A percentile compares a stretch with the other conserved stretches of the same genome.
These are phyloP conservation scores for Auricularia sp. DNA, from an alignment of 768 basidiomycete genomes.

Conservation along the genomic window DNA sequence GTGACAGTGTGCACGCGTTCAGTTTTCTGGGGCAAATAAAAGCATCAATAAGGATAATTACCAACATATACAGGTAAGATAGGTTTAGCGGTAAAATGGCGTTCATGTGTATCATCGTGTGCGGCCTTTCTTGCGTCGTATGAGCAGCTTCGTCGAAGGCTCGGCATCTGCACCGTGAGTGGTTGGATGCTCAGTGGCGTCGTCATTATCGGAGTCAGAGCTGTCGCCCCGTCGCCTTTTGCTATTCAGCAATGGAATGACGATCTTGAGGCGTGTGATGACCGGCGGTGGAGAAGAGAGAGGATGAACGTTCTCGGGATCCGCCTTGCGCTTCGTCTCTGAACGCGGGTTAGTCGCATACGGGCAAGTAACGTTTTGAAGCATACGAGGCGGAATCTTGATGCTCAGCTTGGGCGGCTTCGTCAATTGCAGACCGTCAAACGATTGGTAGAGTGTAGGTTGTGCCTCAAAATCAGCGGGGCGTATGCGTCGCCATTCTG, in stretches of 20 bases:
- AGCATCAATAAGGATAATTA: too few relatives aligned
- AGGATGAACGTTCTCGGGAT: neutral
- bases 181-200: neutral
- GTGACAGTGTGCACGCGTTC: too few relatives aligned
- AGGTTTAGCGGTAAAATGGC: too few relatives aligned
- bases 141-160: neutral
- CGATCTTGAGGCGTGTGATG: neutral
- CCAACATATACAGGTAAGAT: too few relatives aligned
- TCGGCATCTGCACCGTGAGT: neutral
- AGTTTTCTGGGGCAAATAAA: too few relatives aligned
- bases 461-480: conserved; percentile 89
- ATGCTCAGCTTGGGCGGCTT: neutral
- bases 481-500: conserved; percentile 77
- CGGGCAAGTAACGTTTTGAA: neutral
- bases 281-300: neutral
- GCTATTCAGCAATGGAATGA: neutral
- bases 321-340: neutral
- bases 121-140: neutral
- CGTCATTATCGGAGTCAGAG: neutral
- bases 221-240: neutral
- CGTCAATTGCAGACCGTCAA: neutral
- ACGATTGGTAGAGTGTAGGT: conserved; percentile 41
- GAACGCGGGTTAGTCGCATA: neutral
- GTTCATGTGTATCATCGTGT: neutral
- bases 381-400: neutral